Evolutionary conservation across 2,329 filamentous ascomycete genomes (phyloP), one percentile per base, ranked within the genome.

Genomic region (Fusarium papillatum): DNA sequence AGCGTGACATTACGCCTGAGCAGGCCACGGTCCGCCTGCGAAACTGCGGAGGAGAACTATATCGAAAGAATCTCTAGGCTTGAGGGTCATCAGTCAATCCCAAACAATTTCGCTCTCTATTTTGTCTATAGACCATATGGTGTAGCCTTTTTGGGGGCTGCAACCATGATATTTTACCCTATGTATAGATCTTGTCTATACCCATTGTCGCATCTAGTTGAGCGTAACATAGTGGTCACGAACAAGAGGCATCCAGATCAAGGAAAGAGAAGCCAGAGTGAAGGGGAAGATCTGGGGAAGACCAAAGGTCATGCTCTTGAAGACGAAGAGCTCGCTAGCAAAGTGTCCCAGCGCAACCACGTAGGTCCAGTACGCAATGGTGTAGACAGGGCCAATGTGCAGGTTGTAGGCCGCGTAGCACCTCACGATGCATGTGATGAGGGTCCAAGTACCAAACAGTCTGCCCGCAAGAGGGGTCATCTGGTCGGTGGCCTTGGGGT

Each of bases 1-100:
- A 99, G 85, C 91, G 97, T 70, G 97, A 99, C 83, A 98, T 99
- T 80, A 99, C 97, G 0, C 96, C 97, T 0, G 97, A 99, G 85
- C 97, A 98, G 85, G 97, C 97, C 2, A 94, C 97, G 17, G 92
- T 91, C 31, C 92, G 92, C 62, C 86, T 99, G 71, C 91, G 94
- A 76, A 88, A 89, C 69, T 96, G 95, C 75, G 94, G 92, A 5
- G 95, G 95, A 19, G 91, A 95, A 82, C 86, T 99, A 74, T 98
- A 99, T 82, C 91, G 97, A 76, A 95, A 93, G n/a, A 79, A 77
- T 14, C 74, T 83, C 70, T 74, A 77, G 69, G 64, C 38, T 83
- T 53, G 46, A 65, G 57, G 69, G 55, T n/a, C 61, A 55, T 38
- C 22, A 19, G 29, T 36, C 31, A 43, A 67, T 46, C 60, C 29